A percentile compares a stretch with the other conserved stretches of the same genome.
phyloP scores from a whole-genome alignment of 352 stramenopile species.

The Pythium sukuiense region DNA sequence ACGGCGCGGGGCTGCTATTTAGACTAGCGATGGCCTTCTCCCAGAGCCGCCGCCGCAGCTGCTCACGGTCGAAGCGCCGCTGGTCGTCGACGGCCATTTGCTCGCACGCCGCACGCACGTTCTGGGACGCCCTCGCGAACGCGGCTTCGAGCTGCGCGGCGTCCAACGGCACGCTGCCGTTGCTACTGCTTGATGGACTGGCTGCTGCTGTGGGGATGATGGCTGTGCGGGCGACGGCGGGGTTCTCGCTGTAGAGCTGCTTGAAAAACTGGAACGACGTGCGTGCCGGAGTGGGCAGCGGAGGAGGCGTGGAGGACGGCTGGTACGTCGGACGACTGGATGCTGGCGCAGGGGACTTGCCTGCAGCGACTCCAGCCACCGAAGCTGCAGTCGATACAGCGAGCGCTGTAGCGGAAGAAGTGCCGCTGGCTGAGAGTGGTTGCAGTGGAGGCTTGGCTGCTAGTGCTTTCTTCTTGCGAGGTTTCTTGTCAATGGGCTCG shows the following conservation, averaged over 20 bases:
- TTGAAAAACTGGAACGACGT: conserved; percentile 47
- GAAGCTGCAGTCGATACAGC: background rate
- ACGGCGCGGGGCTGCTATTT: conserved; percentile 23
- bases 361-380: background rate
- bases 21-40: conserved; percentile 47
- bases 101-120: conserved; percentile 44
- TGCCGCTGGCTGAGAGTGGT: background rate
- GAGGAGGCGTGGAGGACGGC: conserved; percentile 44
- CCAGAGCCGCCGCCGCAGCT: conserved; percentile 57
- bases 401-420: background rate
- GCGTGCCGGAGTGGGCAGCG: conserved; percentile 31
- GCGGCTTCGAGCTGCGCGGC: conserved; percentile 29
- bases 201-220: background rate
- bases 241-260: conserved; percentile 32
- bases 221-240: background rate
- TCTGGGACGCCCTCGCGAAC: conserved; percentile 30
- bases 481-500: conserved; percentile 21
- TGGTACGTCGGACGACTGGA: conserved; percentile 29
- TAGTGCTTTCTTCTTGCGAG: conserved; percentile 32
- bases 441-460: background rate
- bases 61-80: conserved; percentile 62
- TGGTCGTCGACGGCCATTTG: conserved; percentile 45
- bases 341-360: conserved; percentile 11
- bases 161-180: background rate
- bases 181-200: background rate